Evolutionary conservation across 2,329 filamentous ascomycete species (phyloP).

Genomic region (Colletotrichum camelliae): DNA sequence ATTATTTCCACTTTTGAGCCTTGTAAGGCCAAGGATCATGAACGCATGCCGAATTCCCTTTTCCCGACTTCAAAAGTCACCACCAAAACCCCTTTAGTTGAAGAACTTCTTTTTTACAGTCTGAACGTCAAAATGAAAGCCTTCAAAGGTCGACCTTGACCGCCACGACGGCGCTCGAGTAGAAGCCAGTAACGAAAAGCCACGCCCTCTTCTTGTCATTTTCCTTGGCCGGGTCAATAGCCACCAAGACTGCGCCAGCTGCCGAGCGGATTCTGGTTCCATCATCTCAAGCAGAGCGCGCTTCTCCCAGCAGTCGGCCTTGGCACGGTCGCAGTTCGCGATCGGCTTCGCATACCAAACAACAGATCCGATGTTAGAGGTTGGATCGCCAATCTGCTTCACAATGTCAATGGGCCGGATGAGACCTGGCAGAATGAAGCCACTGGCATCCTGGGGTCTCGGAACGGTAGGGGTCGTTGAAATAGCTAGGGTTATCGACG

Average conservation of each 20-base stretch:
- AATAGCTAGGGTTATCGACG: slow-evolving; percentile 66
- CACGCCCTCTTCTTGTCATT: slow-evolving; percentile 53
- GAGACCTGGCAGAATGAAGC: slow-evolving; percentile 57
- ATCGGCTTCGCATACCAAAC: slow-evolving; percentile 46
- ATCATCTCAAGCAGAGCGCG: slow-evolving; percentile 64
- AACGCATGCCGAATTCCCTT: rapidly evolving
- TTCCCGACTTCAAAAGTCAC: neutral
- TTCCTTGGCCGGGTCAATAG: slow-evolving; percentile 51
- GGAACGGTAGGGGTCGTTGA: slow-evolving; percentile 55
- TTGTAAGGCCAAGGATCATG: neutral
- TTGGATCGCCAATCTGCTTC: slow-evolving; percentile 31
- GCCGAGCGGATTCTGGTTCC: slow-evolving; percentile 53
- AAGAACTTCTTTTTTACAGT: neutral
- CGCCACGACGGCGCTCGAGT: slow-evolving; percentile 53
- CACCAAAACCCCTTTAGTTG: neutral
- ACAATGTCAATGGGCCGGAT: slow-evolving; percentile 42
- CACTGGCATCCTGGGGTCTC: slow-evolving; percentile 52
- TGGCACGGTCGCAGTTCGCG: slow-evolving; percentile 5
- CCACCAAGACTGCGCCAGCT: slow-evolving; percentile 58
- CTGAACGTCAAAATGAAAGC: neutral
- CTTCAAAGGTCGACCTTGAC: slow-evolving; percentile 53
- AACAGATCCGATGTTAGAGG: slow-evolving; percentile 46
- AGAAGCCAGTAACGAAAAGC: slow-evolving; percentile 63
- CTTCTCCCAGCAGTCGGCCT: slow-evolving; percentile 41
- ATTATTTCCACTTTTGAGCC: neutral